Conservation (phyloP, 2,329 filamentous ascomycete species). For the Daldinia sp. region DNA sequence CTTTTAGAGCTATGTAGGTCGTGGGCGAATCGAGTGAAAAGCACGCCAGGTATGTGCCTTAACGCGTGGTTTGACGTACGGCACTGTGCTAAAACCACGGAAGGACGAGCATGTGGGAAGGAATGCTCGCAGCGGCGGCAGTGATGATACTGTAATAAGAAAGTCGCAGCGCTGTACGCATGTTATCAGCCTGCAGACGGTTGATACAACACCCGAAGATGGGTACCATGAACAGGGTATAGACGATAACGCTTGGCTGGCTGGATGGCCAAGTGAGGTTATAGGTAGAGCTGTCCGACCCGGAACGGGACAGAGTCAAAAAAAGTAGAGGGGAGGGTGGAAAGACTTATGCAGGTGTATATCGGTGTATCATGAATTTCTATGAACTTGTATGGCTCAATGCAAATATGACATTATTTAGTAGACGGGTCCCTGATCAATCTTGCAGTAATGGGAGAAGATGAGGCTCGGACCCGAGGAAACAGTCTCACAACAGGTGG, state of each 20-base stretch:
- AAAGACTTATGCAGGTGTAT: constrained; percentile 34
- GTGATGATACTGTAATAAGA: constrained; percentile 12
- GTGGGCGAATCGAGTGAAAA: constrained; percentile 6
- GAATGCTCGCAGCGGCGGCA: constrained; percentile 2
- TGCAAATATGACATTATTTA: constrained; percentile 10
- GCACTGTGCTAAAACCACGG: constrained; percentile 2
- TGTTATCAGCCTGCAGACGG: constrained; percentile 16
- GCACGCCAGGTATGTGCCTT: constrained; percentile 6
- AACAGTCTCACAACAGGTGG: constrained; percentile 25
- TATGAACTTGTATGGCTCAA: constrained; percentile 12
- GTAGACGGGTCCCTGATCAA: constrained; percentile 34
- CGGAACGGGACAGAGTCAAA: constrained; percentile 24
- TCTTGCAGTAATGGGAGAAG: constrained; percentile 32
- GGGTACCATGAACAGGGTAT: constrained; percentile 30
- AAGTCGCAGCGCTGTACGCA: constrained; percentile 13
- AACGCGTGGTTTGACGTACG: constrained; percentile 9
- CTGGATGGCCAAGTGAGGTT: constrained; percentile 17
- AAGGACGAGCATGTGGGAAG: background rate
- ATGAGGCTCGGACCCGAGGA: constrained; percentile 35
- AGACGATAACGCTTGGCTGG: constrained; percentile 18
- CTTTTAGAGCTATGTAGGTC: background rate
- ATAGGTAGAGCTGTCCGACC: constrained; percentile 20
- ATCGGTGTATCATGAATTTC: constrained; percentile 6
- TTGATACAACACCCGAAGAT: constrained; percentile 31
- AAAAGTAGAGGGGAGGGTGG: constrained; percentile 6